Evolutionary conservation across 2,329 filamentous ascomycete species (phyloP).

Genomic region (Scleromitrula shiraiana): DNA sequence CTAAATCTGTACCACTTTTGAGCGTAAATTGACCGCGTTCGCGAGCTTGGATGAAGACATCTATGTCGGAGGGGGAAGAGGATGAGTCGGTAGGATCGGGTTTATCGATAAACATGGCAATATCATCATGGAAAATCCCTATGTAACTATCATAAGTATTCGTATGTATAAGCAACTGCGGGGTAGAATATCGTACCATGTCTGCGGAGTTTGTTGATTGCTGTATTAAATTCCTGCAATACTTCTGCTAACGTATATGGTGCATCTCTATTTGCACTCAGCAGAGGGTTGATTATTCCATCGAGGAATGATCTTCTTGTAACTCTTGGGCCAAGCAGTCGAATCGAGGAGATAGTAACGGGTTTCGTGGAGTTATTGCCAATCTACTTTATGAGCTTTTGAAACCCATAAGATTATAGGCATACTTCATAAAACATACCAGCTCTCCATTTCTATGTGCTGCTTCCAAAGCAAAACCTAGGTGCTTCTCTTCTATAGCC

Average conservation of each 20-base stretch:
- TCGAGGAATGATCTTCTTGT: slow-evolving; percentile 82
- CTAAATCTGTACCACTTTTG: slow-evolving; percentile 90
- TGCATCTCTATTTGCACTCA: slow-evolving; percentile 57
- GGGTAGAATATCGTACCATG: slow-evolving; percentile 54
- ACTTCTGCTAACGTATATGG: slow-evolving; percentile 76
- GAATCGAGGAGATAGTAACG: slow-evolving; percentile 78
- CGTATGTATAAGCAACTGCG: slow-evolving; percentile 1
- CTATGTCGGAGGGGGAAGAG: slow-evolving; percentile 67
- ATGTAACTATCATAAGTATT: slow-evolving; percentile 8
- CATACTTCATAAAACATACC: slow-evolving; percentile 36
- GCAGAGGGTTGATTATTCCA: slow-evolving; percentile 67
- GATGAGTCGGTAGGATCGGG: slow-evolving; percentile 61
- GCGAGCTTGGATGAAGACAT: slow-evolving; percentile 67
- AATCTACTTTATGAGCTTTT: slow-evolving; percentile 42
- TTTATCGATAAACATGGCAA: slow-evolving; percentile 75
- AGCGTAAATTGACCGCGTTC: slow-evolving; percentile 80
- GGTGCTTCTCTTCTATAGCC: slow-evolving; percentile 42
- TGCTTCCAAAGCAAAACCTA: slow-evolving; percentile 31
- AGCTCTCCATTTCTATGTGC: slow-evolving; percentile 49
- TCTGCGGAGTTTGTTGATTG: slow-evolving; percentile 65
- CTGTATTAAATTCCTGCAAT: slow-evolving; percentile 60
- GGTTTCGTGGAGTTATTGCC: slow-evolving; percentile 78
- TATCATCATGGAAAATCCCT: slow-evolving; percentile 83
- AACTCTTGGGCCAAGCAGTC: slow-evolving; percentile 72
- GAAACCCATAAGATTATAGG: background rate